Conservation (phyloP, 2,329 filamentous ascomycete species). For the Fusarium scirpi region DNA sequence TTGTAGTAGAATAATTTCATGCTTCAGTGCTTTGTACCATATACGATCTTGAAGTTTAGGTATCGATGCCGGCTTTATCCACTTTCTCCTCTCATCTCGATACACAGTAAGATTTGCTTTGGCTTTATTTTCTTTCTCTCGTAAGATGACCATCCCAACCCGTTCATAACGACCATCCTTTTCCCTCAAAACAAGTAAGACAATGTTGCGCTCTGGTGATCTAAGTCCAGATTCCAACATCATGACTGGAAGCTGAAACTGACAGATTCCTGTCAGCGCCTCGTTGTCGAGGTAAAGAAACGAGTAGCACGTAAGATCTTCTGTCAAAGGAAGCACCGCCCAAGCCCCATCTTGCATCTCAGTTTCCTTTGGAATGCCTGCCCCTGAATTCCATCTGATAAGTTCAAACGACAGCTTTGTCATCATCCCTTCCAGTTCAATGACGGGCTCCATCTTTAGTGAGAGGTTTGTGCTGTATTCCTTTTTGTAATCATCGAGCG, state of each 20-base stretch:
- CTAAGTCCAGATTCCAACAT: fast-evolving
- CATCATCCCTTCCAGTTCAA: neutral
- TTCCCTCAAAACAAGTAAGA: neutral
- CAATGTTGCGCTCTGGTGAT: fast-evolving
- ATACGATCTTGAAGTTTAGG: too few species aligned
- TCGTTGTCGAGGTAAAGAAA: neutral
- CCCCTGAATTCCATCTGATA: neutral
- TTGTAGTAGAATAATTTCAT: fast-evolving
- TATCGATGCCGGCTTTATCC: fast-evolving
- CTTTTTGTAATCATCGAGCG: neutral
- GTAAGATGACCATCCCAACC: neutral
- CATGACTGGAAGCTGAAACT: neutral
- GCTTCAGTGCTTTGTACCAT: fast-evolving
- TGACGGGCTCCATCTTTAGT: fast-evolving
- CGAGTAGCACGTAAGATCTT: neutral
- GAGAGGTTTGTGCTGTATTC: fast-evolving
- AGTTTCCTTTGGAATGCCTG: fast-evolving
- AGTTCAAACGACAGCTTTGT: fast-evolving
- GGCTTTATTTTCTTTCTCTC: too few species aligned
- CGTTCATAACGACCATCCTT: neutral
- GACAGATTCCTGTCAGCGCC: fast-evolving
- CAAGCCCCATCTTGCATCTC: neutral
- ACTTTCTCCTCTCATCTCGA: neutral
- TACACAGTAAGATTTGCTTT: neutral
- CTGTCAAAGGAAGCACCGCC: neutral